Percentiles rank a stretch among this genome's conserved stretches.
Evolutionary conservation across 2,329 filamentous ascomycete genomes (phyloP).

Genomic region (Didymellaceae sp.): DNA sequence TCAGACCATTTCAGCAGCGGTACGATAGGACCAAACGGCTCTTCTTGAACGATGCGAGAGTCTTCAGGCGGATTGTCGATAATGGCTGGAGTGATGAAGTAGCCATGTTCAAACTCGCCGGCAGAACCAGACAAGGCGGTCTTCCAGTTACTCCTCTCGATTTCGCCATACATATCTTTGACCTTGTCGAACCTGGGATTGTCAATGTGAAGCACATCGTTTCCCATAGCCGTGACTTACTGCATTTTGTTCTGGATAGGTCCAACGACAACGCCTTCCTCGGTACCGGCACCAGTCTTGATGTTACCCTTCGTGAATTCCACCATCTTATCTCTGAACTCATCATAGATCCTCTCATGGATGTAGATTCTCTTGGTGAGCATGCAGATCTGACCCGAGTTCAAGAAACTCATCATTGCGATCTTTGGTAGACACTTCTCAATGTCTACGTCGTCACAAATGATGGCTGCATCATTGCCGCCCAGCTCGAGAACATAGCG

Average conservation of each 20-base stretch:
- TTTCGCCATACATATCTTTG: conserved; percentile 62
- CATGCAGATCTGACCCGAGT: conserved; percentile 59
- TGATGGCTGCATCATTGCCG: conserved; percentile 67
- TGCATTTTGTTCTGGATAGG: conserved; percentile 37
- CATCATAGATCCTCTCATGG: conserved; percentile 43
- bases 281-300: conserved; percentile 41
- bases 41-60: conserved; percentile 63
- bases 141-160: conserved; percentile 59
- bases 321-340: conserved; percentile 48
- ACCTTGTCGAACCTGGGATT: conserved; percentile 59
- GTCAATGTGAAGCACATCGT: neutral
- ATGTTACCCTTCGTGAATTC: conserved; percentile 53
- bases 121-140: conserved; percentile 56
- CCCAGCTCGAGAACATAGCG: conserved; percentile 66
- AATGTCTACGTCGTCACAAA: conserved; percentile 60
- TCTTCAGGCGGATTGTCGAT: conserved; percentile 64
- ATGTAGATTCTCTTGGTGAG: conserved; percentile 42
- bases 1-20: conserved; percentile 67
- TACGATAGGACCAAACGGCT: conserved; percentile 70
- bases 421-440: conserved; percentile 49
- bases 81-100: conserved; percentile 66
- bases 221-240: conserved; percentile 18
- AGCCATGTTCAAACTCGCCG: conserved; percentile 51
- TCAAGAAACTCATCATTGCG: conserved; percentile 57
- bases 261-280: conserved; percentile 37